Conservation (phyloP, 1,284 basidiomycete species). For the Omphalotus olearius region DNA sequence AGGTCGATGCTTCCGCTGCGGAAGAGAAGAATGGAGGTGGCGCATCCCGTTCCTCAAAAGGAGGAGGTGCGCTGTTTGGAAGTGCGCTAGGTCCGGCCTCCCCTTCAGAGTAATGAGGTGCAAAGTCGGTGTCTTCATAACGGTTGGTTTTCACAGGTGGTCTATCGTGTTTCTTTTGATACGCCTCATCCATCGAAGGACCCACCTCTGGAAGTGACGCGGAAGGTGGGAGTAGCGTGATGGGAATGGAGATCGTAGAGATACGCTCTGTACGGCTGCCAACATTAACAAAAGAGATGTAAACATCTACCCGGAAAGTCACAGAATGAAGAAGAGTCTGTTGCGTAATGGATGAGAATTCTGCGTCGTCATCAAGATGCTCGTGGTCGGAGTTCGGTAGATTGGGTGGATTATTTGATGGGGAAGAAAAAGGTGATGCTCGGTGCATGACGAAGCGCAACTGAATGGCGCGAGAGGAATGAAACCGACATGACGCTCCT, state of each 20-base stretch:
- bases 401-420: conserved; percentile 39
- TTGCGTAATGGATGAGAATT: conserved; percentile 73
- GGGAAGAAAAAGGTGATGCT: conserved; percentile 45
- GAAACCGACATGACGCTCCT: conserved; percentile 76
- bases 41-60: conserved; percentile 77
- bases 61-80: conserved; percentile 62
- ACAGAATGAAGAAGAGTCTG: conserved; percentile 68
- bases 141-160: conserved; percentile 69
- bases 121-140: conserved; percentile 56
- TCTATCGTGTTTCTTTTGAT: conserved; percentile 80
- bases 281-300: conserved; percentile 69
- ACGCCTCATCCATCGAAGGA: conserved; percentile 62
- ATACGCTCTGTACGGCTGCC: conserved; percentile 59
- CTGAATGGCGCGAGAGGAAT: conserved; percentile 60
- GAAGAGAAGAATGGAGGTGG: conserved; percentile 73
- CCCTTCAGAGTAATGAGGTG: conserved; percentile 59
- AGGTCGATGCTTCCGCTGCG: conserved; percentile 53
- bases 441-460: conserved; percentile 72
- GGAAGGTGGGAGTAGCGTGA: conserved; percentile 64
- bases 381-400: conserved; percentile 38
- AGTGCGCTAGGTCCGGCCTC: conserved; percentile 70
- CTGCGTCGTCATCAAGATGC: conserved; percentile 49
- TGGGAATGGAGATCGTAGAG: conserved; percentile 57
- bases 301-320: conserved; percentile 60
- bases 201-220: conserved; percentile 74